These are phyloP conservation scores for Elaeagnus macrophylla DNA, from an alignment of 306 rosid species.

Conservation along the genomic window DNA sequence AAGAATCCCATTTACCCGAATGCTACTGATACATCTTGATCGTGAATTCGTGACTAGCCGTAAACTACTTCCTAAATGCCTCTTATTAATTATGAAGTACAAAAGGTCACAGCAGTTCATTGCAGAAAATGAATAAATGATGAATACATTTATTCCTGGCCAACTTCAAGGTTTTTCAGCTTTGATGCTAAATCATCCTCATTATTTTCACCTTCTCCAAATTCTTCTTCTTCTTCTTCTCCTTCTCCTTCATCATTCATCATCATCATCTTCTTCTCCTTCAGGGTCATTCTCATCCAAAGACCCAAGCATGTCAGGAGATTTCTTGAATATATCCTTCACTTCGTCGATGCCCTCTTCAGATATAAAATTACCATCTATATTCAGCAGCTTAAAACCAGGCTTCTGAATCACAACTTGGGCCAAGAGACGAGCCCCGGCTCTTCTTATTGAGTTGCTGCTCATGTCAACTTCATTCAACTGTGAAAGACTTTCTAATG, in stretches of 20 bases:
- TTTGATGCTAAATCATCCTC: conserved; percentile 60
- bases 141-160: too few relatives aligned
- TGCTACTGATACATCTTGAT: too few relatives aligned
- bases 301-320: conserved; percentile 48
- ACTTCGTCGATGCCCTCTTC: conserved; percentile 74
- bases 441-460: conserved; percentile 47
- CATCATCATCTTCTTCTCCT: conserved; percentile 41
- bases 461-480: conserved; percentile 76
- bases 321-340: conserved; percentile 46
- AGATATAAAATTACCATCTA: conserved; percentile 73
- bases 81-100: conserved; percentile 10
- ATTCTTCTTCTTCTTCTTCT: conserved; percentile 14
- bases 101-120: conserved; percentile 6
- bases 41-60: too few relatives aligned
- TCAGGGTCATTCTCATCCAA: conserved; percentile 88
- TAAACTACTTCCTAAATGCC: neutral
- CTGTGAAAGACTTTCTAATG: conserved; percentile 46
- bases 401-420: conserved; percentile 54
- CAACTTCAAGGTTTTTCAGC: conserved; percentile 75
- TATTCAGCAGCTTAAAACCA: conserved; percentile 54
- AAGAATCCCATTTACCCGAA: too few relatives aligned
- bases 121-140: neutral
- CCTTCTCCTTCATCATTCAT: conserved; percentile 73
- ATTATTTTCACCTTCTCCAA: conserved; percentile 33
- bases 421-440: conserved; percentile 80